Percentiles rank a stretch among this genome's conserved stretches.
Evolutionary conservation across 148 eudicot species (phyloP).

Genomic region (Simmondsia chinensis): DNA sequence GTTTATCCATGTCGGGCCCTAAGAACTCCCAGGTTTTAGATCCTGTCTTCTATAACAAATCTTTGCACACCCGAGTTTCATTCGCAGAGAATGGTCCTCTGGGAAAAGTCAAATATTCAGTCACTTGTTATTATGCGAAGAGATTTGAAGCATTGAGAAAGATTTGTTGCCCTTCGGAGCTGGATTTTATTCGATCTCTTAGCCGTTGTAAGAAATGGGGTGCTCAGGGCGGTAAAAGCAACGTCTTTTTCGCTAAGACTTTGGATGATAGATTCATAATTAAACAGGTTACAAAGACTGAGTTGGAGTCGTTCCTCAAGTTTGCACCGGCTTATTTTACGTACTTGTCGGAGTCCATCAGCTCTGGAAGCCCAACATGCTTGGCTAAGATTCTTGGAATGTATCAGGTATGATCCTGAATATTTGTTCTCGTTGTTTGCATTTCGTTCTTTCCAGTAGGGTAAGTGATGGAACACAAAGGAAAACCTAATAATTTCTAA

Average conservation of each 20-base stretch:
- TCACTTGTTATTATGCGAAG: conserved; percentile 81
- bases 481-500: not conserved
- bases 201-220: conserved; percentile 99
- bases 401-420: conserved; percentile 76
- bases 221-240: conserved; percentile 73
- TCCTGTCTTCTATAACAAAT: conserved; percentile 52
- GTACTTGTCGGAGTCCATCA: conserved; percentile 71
- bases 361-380: conserved; percentile 70
- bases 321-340: conserved; percentile 86
- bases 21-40: conserved; percentile 49
- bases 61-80: conserved; percentile 61
- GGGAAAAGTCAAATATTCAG: conserved; percentile 75
- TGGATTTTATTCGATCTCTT: conserved; percentile 77
- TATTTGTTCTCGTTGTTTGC: too few species aligned
- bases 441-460: not conserved
- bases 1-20: conserved; percentile 40
- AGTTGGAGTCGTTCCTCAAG: conserved; percentile 76
- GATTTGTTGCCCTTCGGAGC: conserved; percentile 73
- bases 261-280: conserved; percentile 89
- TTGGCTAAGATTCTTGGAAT: conserved; percentile 91
- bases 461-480: not conserved
- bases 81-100: conserved; percentile 64
- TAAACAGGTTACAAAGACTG: conserved; percentile 74
- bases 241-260: conserved; percentile 62
- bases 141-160: conserved; percentile 80